Evolutionary conservation across 2,329 filamentous ascomycete species (phyloP).

Genomic region (Fusarium incarnatum): DNA sequence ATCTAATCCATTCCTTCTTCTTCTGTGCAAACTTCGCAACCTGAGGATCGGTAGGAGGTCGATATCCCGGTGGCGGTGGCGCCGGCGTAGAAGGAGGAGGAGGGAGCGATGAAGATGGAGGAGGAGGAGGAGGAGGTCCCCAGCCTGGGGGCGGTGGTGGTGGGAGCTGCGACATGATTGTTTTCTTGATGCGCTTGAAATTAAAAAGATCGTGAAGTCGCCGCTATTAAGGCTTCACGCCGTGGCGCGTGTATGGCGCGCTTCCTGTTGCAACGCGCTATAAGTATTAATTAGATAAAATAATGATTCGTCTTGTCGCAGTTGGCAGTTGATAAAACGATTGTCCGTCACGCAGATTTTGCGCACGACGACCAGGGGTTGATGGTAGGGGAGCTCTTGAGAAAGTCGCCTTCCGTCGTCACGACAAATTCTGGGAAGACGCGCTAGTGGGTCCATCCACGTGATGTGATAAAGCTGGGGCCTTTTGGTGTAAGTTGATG

Average conservation of each 20-base stretch:
- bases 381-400: constrained; percentile 43
- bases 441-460: constrained; percentile 46
- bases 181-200: constrained; percentile 45
- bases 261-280: constrained; percentile 37
- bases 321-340: constrained; percentile 37
- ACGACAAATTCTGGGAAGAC: constrained; percentile 53
- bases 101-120: constrained; percentile 66
- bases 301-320: constrained; percentile 2
- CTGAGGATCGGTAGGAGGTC: constrained; percentile 82
- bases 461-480: constrained; percentile 9
- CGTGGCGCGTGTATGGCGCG: constrained; percentile 53
- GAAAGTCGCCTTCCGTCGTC: constrained; percentile 43
- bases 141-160: constrained; percentile 70
- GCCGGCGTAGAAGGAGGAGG: constrained; percentile 68
- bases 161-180: constrained; percentile 64
- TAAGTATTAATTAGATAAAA: constrained; percentile 16
- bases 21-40: constrained; percentile 97
- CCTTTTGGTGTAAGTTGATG: neutral
- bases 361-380: constrained; percentile 46
- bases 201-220: constrained; percentile 40
- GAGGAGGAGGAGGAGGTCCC: constrained; percentile 69
- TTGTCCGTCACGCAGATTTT: constrained; percentile 47
- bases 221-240: constrained; percentile 50
- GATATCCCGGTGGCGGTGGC: constrained; percentile 88
- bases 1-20: constrained; percentile 98